Evolutionary conservation across 2,329 filamentous ascomycete species (phyloP).

Genomic region (Nannizziopsis arthrosporioides): DNA sequence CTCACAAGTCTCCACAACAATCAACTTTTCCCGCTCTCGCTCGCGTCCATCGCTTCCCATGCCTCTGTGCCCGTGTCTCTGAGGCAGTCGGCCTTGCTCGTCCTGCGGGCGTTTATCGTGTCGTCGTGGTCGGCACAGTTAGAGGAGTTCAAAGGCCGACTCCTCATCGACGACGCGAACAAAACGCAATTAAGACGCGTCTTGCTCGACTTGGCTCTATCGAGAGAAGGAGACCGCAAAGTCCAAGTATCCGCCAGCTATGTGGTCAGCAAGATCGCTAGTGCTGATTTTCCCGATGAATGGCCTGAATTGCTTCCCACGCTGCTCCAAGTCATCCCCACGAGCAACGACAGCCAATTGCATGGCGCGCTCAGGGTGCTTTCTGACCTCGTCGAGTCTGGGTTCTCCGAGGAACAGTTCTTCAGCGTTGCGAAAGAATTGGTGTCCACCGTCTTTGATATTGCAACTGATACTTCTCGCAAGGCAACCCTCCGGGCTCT

Average conservation of each 20-base stretch:
- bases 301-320: conserved; percentile 84
- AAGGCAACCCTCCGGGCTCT: conserved; percentile 69
- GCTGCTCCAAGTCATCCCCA: conserved; percentile 64
- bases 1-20: conserved; percentile 59
- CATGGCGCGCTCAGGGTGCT: conserved; percentile 85
- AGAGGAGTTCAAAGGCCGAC: conserved; percentile 55
- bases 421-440: conserved; percentile 80
- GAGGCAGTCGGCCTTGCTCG: conserved; percentile 70
- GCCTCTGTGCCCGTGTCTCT: conserved; percentile 59
- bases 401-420: conserved; percentile 88
- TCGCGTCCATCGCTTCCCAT: conserved; percentile 71
- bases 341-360: conserved; percentile 64
- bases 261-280: conserved; percentile 86
- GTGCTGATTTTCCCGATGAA: conserved; percentile 81
- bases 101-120: conserved; percentile 72
- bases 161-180: conserved; percentile 59
- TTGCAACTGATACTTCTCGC: conserved; percentile 63
- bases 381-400: conserved; percentile 81
- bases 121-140: conserved; percentile 70
- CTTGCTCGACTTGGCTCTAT: conserved; percentile 66
- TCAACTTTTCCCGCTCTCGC: conserved; percentile 62
- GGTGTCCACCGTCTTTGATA: conserved; percentile 68
- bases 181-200: conserved; percentile 62
- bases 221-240: conserved; percentile 63
- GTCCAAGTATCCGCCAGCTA: conserved; percentile 82